Conservation (phyloP, 2,329 filamentous ascomycete genomes). For the Exophiala sp. region DNA sequence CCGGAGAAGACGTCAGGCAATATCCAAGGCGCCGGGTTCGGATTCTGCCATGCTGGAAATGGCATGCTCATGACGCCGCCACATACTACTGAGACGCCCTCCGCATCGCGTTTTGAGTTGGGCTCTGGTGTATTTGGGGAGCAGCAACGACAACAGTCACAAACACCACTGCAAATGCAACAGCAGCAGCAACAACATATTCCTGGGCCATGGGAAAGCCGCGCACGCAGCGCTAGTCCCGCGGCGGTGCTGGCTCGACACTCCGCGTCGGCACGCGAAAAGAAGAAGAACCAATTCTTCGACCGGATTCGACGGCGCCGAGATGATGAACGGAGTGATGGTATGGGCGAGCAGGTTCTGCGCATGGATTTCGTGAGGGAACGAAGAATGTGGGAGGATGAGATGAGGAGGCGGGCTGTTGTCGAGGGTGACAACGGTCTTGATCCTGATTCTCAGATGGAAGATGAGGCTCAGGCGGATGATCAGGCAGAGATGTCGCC, state of each 20-base stretch:
- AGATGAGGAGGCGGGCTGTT: constrained; percentile 20
- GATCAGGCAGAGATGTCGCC: constrained; percentile 17
- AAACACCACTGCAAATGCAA: constrained; percentile 8
- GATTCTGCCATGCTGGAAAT: not conserved
- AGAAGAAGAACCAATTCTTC: constrained; percentile 39
- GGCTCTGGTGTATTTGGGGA: too few species aligned
- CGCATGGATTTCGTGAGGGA: constrained; percentile 41
- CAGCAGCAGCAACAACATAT: constrained; percentile 2
- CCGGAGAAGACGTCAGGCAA: not conserved
- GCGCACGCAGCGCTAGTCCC: constrained; percentile 14
- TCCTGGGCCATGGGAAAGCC: constrained; percentile 16
- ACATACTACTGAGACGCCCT: too few species aligned
- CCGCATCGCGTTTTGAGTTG: too few species aligned
- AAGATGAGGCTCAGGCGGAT: constrained; percentile 28
- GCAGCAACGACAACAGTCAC: not conserved
- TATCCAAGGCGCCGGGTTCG: not conserved
- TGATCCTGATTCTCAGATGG: not conserved
- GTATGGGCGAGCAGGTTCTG: constrained; percentile 42
- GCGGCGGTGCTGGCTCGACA: constrained; percentile 13
- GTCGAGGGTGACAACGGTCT: not conserved
- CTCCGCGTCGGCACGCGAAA: constrained; percentile 23
- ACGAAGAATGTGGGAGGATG: constrained; percentile 39
- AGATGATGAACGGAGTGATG: constrained; percentile 38
- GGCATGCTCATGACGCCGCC: too few species aligned
- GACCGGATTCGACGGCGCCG: constrained; percentile 39